phyloP scores from a whole-genome alignment of 768 basidiomycete species.

The Amanita phalloides region DNA sequence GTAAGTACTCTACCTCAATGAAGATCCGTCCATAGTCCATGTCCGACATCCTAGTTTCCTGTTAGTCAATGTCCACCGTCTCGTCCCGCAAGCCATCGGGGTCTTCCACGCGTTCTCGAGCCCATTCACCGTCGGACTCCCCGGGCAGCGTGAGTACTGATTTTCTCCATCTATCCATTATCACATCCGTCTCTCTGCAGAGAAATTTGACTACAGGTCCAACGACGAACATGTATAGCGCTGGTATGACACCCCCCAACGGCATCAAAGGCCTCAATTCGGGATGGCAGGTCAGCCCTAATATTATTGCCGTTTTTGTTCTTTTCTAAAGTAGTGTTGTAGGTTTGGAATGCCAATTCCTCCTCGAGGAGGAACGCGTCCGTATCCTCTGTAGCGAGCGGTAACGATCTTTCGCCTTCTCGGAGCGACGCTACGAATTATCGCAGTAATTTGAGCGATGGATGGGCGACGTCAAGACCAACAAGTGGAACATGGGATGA shows the following conservation, averaged over 20 bases:
- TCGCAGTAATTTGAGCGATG: slow-evolving; percentile 35
- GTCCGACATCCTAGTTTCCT: slow-evolving; percentile 8
- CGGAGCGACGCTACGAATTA: slow-evolving; percentile 35
- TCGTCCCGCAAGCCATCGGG: slow-evolving; percentile 59
- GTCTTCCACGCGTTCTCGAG: slow-evolving; percentile 54
- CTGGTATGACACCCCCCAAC: slow-evolving; percentile 35
- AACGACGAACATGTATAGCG: slow-evolving; percentile 39
- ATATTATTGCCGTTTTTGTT: slow-evolving; percentile 10
- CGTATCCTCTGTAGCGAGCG: slow-evolving; percentile 46
- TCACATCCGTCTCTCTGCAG: slow-evolving; percentile 13
- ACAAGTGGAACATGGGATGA: slow-evolving; percentile 56
- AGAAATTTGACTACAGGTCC: slow-evolving; percentile 10
- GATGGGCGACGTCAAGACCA: slow-evolving; percentile 40
- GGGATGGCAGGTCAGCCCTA: slow-evolving; percentile 49
- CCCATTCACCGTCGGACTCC: slow-evolving; percentile 52
- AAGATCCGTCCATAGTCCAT: slow-evolving; percentile 2
- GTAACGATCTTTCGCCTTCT: slow-evolving; percentile 31
- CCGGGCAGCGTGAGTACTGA: slow-evolving; percentile 39
- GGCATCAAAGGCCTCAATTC: slow-evolving; percentile 43
- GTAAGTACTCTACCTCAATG: neutral
- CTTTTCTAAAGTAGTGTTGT: slow-evolving; percentile 4
- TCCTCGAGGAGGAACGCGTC: slow-evolving; percentile 51
- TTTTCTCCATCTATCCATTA: slow-evolving; percentile 1
- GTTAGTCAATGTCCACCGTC: slow-evolving; percentile 29
- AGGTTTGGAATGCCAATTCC: slow-evolving; percentile 51